These are phyloP conservation scores for Pistacia vera DNA, from an alignment of 345 rosid species.

Conservation along the genomic window DNA sequence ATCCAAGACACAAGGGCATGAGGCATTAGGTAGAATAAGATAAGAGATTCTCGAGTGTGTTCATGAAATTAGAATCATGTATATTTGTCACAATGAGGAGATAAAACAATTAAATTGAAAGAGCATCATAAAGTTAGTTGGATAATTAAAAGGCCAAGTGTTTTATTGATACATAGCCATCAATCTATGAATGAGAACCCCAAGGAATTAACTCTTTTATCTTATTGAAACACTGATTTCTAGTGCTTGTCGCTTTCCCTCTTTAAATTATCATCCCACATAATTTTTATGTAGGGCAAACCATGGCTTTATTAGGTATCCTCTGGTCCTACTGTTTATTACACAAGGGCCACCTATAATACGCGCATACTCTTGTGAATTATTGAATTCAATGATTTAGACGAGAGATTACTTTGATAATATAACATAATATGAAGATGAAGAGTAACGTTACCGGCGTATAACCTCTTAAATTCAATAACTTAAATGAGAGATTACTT, in stretches of 20 bases:
- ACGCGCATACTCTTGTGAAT: too few relatives aligned
- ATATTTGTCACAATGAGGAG: constrained; percentile 14
- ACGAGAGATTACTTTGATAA: too few relatives aligned
- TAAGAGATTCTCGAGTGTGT: constrained; percentile 12
- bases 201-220: neutral
- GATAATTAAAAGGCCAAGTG: neutral
- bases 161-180: neutral
- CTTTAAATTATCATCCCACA: constrained; percentile 13
- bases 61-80: constrained; percentile 20
- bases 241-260: constrained; percentile 26
- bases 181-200: neutral
- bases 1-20: too few relatives aligned
- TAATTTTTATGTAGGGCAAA: neutral
- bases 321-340: constrained; percentile 1
- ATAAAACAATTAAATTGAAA: neutral
- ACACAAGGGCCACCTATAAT: constrained; percentile 21
- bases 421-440: too few relatives aligned
- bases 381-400: too few relatives aligned
- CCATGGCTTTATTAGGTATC: constrained; percentile 10
- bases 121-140: constrained; percentile 4
- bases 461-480: too few relatives aligned
- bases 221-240: neutral
- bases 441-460: too few relatives aligned
- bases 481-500: too few relatives aligned
- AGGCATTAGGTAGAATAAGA: neutral